A percentile compares a stretch with the other conserved stretches of the same genome.
These are phyloP conservation scores for Abelmoschus esculentus DNA, from an alignment of 345 rosid species.

Conservation along the genomic window DNA sequence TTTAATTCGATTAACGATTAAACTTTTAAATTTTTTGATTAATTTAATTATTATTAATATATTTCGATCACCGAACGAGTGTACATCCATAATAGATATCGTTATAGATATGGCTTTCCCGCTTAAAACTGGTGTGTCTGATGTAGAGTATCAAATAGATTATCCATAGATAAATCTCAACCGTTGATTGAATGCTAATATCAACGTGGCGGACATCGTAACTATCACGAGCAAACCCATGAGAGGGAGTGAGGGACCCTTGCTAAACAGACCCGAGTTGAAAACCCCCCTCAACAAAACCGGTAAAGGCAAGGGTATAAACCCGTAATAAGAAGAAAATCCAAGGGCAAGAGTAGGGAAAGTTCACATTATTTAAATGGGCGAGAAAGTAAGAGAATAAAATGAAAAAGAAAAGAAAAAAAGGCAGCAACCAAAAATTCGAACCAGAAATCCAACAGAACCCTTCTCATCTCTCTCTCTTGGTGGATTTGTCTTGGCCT, in stretches of 20 bases:
- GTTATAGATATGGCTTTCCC: no score
- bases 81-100: no score
- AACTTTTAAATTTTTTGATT: no score
- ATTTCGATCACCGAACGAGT: no score
- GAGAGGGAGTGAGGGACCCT: not conserved
- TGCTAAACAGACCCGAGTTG: not conserved
- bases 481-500: not conserved
- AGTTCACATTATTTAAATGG: conserved; percentile 22
- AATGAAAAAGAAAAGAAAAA: not conserved
- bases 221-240: conserved; percentile 5
- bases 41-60: no score
- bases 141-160: not conserved
- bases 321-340: conserved; percentile 11
- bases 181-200: not conserved
- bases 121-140: not conserved
- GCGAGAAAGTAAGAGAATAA: no score
- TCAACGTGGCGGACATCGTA: conserved; percentile 11
- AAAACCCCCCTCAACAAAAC: conserved; percentile 9
- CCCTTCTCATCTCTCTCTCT: not conserved
- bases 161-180: not conserved
- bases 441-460: conserved; percentile 20
- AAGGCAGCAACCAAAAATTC: conserved; percentile 11
- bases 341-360: conserved; percentile 13
- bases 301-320: conserved; percentile 1
- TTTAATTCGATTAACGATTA: no score